phyloP scores from a whole-genome alignment of 2,329 filamentous ascomycete species.

The Calonectria pauciramosa region DNA sequence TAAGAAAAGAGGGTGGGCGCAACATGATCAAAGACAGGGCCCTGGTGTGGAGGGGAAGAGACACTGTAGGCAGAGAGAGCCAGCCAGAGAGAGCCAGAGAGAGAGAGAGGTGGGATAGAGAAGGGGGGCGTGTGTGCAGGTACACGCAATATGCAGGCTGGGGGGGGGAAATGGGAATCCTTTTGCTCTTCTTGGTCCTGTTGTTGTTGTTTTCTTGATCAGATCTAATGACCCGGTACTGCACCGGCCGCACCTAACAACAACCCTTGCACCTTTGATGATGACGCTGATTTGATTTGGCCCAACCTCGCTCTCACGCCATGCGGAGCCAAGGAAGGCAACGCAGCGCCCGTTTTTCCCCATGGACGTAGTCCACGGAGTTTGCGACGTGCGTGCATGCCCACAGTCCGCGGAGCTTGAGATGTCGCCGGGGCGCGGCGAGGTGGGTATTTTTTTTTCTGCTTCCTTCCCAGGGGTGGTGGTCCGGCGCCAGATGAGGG shows the following conservation, averaged over 20 bases:
- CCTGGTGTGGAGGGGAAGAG: neutral
- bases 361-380: neutral
- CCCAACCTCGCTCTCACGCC: conserved; percentile 22
- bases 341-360: neutral
- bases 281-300: conserved; percentile 14
- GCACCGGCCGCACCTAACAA: neutral
- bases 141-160: neutral
- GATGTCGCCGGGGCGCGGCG: conserved; percentile 3
- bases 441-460: neutral
- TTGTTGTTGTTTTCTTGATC: neutral
- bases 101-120: no score
- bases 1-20: neutral
- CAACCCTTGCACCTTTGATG: neutral
- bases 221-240: neutral
- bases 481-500: neutral
- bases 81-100: neutral
- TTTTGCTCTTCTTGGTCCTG: neutral
- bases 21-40: neutral
- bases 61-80: neutral
- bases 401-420: conserved; percentile 18
- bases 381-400: conserved; percentile 9
- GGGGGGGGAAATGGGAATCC: neutral
- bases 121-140: neutral
- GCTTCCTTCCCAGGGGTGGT: neutral
- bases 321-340: conserved; percentile 3